Base-by-base conservation (phyloP, 495 filamentous ascomycete species). In the Xylaria cubensis region DNA sequence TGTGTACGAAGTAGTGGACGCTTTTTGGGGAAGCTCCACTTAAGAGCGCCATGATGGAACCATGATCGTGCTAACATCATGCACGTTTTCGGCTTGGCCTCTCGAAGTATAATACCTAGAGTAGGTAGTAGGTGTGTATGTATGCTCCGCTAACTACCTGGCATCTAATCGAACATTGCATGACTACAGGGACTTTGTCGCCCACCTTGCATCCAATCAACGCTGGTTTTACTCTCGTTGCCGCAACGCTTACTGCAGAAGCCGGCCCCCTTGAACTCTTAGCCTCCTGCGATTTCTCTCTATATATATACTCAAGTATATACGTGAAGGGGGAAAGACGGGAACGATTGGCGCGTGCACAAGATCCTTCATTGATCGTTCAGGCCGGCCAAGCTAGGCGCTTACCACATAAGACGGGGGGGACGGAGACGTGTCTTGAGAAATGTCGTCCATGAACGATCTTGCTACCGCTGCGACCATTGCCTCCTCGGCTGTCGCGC, bases 381-480 rank as follows among this genome's bases (percentile, higher is more conserved):
- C 56, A 51, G 68, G 32, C 32, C 53, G 42, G 58, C 68, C 17
- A 53, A 53, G 68, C 68, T 9, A 53, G 68, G 53, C 51, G 36
- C 41, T 44, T 59, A 51, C 41, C 3, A 50, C 29, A 56, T 53
- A 55, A 64, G 59, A 64, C 59, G 32, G 58, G 36, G 36, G 34
- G 36, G 41, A 61, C 62, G n/a, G 44, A 10, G 46, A 71, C 41
- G 48, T 32, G 36, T 41, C 36, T 44, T 51, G 42, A 61, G 21
- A 53, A 84, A 84, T 83, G 80, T 79, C 83, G 4, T 84, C 83
- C 6, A 83, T 82, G 55, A 83, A 83, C 67, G 83, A 84, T 71
- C 82, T 84, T 10, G 83, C 81, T 19, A 79, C 81, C 7, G 83
- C 80, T 32, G 83, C 77, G 51, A 79, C 82, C 2, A 79, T 82